Conservation (phyloP, 2,329 filamentous ascomycete genomes). For the Verticillium longisporum region DNA sequence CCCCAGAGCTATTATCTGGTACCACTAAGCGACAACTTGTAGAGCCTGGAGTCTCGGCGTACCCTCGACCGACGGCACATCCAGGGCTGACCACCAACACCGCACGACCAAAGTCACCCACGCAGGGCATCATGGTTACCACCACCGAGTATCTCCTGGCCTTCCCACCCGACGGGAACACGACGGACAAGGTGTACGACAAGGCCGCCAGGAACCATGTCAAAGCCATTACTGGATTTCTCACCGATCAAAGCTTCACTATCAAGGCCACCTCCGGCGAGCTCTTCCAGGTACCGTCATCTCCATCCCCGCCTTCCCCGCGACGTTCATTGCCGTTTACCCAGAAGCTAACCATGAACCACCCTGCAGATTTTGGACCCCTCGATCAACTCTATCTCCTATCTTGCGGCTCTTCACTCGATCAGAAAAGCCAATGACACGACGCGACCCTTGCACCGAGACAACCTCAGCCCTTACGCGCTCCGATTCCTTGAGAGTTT, state of each 20-base stretch:
- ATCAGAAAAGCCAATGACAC: conserved; percentile 18
- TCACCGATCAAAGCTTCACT: conserved; percentile 22
- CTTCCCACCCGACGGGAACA: conserved; percentile 28
- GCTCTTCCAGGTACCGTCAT: conserved; percentile 31
- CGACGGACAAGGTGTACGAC: conserved; percentile 31
- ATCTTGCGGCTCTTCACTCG: conserved; percentile 38
- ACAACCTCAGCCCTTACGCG: conserved; percentile 30
- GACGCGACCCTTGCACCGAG: conserved; percentile 2
- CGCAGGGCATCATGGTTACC: neutral
- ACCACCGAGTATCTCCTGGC: conserved; percentile 27
- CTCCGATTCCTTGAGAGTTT: conserved; percentile 40
- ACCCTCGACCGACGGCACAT: no score
- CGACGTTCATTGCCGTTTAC: neutral
- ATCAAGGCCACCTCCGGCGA: conserved; percentile 25
- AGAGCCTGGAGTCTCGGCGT: no score
- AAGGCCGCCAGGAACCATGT: conserved; percentile 29
- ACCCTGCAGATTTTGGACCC: conserved; percentile 38
- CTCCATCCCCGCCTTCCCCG: neutral
- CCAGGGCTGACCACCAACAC: neutral
- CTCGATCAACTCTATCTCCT: conserved; percentile 42
- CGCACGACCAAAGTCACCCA: neutral
- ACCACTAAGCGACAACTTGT: no score
- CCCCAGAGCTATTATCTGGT: no score
- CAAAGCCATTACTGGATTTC: conserved; percentile 26
- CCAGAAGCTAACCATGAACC: neutral